Conservation (phyloP, 2,329 filamentous ascomycete species). For the Mycogone perniciosa region DNA sequence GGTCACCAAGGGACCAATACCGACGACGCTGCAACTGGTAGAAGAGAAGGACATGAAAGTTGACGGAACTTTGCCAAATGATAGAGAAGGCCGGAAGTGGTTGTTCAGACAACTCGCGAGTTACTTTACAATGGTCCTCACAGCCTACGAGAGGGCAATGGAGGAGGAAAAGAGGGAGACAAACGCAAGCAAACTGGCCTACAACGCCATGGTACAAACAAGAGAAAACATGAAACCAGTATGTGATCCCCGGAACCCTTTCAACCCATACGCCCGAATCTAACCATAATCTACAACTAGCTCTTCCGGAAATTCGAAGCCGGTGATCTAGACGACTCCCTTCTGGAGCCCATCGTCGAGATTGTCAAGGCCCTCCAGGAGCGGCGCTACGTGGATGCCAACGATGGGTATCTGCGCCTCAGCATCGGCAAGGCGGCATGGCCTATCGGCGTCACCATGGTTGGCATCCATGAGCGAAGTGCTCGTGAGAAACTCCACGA, state of each 20-base stretch:
- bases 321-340: constrained; percentile 67
- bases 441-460: constrained; percentile 99
- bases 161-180: constrained; percentile 58
- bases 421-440: constrained; percentile 96
- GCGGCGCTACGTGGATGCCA: constrained; percentile 89
- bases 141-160: constrained; percentile 78
- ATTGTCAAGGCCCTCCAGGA: constrained; percentile 89
- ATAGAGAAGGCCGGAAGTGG: constrained; percentile 60
- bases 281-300: constrained; percentile 22
- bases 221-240: constrained; percentile 78
- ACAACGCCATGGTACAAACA: constrained; percentile 79
- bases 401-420: constrained; percentile 86
- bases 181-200: constrained; percentile 73
- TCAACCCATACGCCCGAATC: background rate
- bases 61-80: constrained; percentile 52
- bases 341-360: constrained; percentile 78
- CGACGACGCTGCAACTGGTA: constrained; percentile 73
- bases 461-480: constrained; percentile 96
- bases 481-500: constrained; percentile 93
- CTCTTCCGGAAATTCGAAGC: constrained; percentile 87
- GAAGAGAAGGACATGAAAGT: constrained; percentile 88
- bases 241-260: constrained; percentile 20
- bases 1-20: constrained; percentile 71
- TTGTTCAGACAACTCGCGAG: constrained; percentile 84
- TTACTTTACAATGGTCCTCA: constrained; percentile 94